A percentile compares a stretch with the other conserved stretches of the same genome.
Evolutionary conservation across 352 stramenopile genomes (phyloP).

Genomic region (Chrysophaeum taylorii): DNA sequence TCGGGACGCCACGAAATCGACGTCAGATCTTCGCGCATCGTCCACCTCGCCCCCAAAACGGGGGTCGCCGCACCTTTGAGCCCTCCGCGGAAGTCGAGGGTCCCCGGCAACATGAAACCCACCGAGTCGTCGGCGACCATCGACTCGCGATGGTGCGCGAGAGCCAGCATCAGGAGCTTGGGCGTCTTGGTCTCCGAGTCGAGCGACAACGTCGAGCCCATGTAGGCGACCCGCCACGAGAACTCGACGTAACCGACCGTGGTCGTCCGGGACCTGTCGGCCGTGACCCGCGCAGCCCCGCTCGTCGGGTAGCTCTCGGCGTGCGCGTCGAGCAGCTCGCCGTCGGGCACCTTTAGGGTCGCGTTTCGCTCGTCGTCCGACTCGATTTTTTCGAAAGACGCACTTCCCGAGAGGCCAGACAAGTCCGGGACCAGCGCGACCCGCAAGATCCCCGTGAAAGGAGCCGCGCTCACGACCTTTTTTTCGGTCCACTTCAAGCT

Average conservation of each 20-base stretch:
- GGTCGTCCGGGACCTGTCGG: neutral
- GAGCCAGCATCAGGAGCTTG: neutral
- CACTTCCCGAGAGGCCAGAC: no score
- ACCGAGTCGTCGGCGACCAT: neutral
- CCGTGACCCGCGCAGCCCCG: neutral
- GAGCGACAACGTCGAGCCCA: no score
- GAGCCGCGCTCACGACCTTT: neutral
- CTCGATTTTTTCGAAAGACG: no score
- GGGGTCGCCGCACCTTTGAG: neutral
- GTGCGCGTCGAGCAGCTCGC: neutral
- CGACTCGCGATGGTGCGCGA: neutral
- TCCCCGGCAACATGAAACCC: no score
- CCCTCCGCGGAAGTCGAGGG: neutral
- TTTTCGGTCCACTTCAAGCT: neutral
- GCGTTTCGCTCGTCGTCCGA: neutral
- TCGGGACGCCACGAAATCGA: neutral
- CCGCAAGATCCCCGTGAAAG: neutral
- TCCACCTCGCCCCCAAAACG: neutral
- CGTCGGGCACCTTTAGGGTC: neutral
- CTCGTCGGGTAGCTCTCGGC: neutral
- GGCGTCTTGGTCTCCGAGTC: neutral
- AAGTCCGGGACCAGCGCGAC: neutral
- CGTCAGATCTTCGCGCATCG: neutral
- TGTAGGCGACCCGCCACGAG: neutral
- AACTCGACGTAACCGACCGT: neutral